A percentile compares a stretch with the other conserved stretches of the same genome.
Evolutionary conservation across 2,329 filamentous ascomycete species (phyloP).

Genomic region (Tolypocladium paradoxum): DNA sequence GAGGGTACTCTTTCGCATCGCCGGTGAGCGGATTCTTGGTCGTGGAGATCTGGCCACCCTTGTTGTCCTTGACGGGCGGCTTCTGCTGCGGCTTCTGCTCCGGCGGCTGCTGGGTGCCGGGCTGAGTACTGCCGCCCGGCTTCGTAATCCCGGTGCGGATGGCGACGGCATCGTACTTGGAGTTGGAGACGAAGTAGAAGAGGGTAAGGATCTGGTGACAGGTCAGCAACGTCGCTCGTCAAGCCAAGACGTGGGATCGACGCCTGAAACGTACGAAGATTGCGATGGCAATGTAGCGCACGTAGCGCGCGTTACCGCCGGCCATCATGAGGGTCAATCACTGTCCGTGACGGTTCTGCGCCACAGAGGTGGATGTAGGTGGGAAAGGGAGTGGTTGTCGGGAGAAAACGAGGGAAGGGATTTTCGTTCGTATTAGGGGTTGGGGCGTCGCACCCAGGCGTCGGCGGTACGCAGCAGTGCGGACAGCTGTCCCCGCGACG

Average conservation of each 20-base stretch:
- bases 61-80: conserved; percentile 10
- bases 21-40: conserved; percentile 12
- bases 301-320: conserved; percentile 61
- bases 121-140: not conserved
- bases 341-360: not conserved
- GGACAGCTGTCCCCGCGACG: not conserved
- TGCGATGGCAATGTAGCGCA: conserved; percentile 70
- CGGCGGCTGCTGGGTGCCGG: not conserved
- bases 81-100: conserved; percentile 1
- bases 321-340: conserved; percentile 36
- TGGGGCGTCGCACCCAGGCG: not conserved
- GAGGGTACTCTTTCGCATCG: conserved; percentile 29
- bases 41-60: conserved; percentile 13
- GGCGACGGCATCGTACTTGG: conserved; percentile 32
- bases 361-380: not conserved
- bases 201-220: conserved; percentile 51
- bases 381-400: not conserved
- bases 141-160: conserved; percentile 5
- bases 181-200: conserved; percentile 70
- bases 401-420: not conserved
- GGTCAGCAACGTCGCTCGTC: conserved; percentile 6
- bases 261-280: conserved; percentile 56
- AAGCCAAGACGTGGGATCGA: not conserved
- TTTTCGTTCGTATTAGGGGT: not conserved
- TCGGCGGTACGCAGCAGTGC: not conserved